Evolutionary conservation across 768 basidiomycete genomes (phyloP).

Genomic region (Kondoa subrosea): DNA sequence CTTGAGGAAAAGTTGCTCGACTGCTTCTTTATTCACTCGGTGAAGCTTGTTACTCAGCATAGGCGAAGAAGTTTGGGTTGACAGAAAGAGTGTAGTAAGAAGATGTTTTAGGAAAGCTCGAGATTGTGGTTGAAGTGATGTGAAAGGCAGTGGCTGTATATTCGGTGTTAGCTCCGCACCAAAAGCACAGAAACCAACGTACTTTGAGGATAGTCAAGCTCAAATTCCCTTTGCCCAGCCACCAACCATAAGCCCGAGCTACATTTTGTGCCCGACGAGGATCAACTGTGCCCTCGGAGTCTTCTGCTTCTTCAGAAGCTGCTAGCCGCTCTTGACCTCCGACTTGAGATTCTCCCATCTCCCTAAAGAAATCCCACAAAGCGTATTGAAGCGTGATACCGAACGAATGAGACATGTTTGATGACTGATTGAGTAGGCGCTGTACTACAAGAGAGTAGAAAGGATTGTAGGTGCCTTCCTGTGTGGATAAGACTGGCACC

Average conservation of each 20-base stretch:
- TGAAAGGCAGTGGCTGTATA: conserved; percentile 71
- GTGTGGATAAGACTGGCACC: background rate
- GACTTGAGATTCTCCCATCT: conserved; percentile 64
- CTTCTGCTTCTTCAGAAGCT: conserved; percentile 31
- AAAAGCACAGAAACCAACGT: conserved; percentile 14
- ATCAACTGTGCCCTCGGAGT: conserved; percentile 35
- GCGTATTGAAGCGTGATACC: conserved; percentile 86
- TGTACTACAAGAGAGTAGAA: conserved; percentile 82
- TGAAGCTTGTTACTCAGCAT: conserved; percentile 7
- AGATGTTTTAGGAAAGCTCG: conserved; percentile 53
- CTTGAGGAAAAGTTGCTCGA: conserved; percentile 12
- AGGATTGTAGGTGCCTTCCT: conserved; percentile 88
- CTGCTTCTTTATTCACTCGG: background rate
- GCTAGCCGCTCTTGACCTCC: conserved; percentile 61
- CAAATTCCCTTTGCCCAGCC: conserved; percentile 68
- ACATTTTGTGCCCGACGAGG: conserved; percentile 46
- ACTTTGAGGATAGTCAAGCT: conserved; percentile 72
- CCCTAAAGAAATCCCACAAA: conserved; percentile 90
- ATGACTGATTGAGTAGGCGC: conserved; percentile 39
- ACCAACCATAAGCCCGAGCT: conserved; percentile 79
- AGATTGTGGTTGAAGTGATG: conserved; percentile 47
- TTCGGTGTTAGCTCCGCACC: background rate
- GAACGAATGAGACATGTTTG: conserved; percentile 54
- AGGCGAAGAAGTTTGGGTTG: conserved; percentile 59
- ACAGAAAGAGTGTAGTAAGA: conserved; percentile 51